Percentiles rank a stretch among this genome's conserved stretches.
Evolutionary conservation across 768 basidiomycete genomes (phyloP).

Genomic region (Leucogyrophana mollusca): DNA sequence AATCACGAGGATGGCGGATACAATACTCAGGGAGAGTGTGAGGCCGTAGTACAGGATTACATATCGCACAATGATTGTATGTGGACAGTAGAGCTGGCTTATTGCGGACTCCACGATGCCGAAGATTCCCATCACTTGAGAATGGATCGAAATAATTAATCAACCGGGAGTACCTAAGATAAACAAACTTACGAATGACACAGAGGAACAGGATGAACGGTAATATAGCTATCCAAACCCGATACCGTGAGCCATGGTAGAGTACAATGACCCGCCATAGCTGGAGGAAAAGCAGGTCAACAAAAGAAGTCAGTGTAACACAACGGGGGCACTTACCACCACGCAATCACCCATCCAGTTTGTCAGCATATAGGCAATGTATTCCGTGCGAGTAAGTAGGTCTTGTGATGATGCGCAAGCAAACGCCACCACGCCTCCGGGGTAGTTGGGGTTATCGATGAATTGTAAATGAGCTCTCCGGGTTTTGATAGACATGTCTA

Average conservation of each 20-base stretch:
- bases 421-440: conserved; percentile 23
- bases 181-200: conserved; percentile 17
- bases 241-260: conserved; percentile 17
- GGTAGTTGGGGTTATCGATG: conserved; percentile 27
- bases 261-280: conserved; percentile 24
- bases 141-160: no score
- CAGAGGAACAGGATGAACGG: conserved; percentile 21
- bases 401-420: conserved; percentile 19
- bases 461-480: conserved; percentile 26
- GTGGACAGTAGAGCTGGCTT: conserved; percentile 16
- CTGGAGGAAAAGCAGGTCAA: conserved; percentile 3
- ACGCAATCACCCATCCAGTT: conserved; percentile 30
- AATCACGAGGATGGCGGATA: conserved; percentile 20
- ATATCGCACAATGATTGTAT: conserved; percentile 22
- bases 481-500: conserved; percentile 28
- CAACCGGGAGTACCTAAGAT: no score
- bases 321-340: no score
- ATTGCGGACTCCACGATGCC: conserved; percentile 16
- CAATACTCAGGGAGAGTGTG: conserved; percentile 23
- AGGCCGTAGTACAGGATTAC: conserved; percentile 21
- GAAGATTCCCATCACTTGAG: no score
- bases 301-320: neutral
- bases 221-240: conserved; percentile 23
- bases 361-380: conserved; percentile 21
- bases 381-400: conserved; percentile 23